Evolutionary conservation across 2,329 filamentous ascomycete species (phyloP).

Genomic region (Colletotrichum tropicale): DNA sequence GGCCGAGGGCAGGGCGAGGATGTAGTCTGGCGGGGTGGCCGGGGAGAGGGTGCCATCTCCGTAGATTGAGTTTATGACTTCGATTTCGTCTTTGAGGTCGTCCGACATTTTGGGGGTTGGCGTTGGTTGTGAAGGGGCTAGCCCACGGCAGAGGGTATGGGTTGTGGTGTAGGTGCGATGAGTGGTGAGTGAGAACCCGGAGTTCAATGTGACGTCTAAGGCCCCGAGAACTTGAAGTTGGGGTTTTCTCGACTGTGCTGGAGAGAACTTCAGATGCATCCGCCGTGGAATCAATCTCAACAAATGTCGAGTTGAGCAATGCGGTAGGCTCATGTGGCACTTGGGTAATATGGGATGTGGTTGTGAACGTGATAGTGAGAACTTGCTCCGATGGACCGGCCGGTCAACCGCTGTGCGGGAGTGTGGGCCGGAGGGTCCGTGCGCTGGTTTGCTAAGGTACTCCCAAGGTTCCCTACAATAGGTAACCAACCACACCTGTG

Average conservation of each 20-base stretch:
- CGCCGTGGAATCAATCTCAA: not conserved
- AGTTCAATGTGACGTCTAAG: not conserved
- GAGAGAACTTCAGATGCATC: rapidly evolving
- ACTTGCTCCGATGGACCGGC: not conserved
- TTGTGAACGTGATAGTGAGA: not conserved
- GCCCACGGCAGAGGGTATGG: not conserved
- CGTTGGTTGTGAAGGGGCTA: not conserved
- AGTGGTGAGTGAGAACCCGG: not conserved
- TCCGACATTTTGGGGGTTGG: slow-evolving; percentile 12
- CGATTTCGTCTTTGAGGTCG: slow-evolving; percentile 67
- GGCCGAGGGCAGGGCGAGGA: slow-evolving; percentile 69
- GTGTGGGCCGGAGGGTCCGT: not conserved
- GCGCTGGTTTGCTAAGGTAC: no score
- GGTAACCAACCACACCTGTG: no score
- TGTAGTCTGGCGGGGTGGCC: slow-evolving; percentile 48
- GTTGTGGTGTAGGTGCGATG: not conserved
- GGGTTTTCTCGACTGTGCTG: not conserved
- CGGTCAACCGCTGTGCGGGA: not conserved
- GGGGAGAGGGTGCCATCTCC: slow-evolving; percentile 66
- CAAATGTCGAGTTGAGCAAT: not conserved
- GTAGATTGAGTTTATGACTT: slow-evolving; percentile 86
- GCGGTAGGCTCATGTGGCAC: not conserved
- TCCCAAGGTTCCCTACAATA: no score
- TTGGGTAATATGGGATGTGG: not conserved
- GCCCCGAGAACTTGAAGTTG: not conserved